These are phyloP conservation scores for Lactifluus rugatus DNA, from an alignment of 768 basidiomycete genomes.

Conservation along the genomic window DNA sequence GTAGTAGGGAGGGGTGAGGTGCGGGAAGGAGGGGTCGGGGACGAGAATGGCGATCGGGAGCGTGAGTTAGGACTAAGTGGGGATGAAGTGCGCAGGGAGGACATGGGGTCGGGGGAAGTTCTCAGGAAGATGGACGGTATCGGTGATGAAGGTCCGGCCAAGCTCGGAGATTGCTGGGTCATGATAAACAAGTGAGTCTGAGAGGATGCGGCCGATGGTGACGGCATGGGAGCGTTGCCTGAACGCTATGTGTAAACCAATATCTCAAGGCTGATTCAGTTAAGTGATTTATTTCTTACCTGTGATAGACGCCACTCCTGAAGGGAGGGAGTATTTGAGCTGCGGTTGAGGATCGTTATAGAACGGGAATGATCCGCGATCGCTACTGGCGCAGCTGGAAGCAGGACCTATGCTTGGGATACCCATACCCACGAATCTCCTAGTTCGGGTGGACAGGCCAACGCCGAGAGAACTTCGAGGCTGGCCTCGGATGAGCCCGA, in stretches of 20 bases:
- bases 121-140: neutral
- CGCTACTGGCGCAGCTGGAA: neutral
- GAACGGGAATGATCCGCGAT: conserved; percentile 13
- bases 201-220: neutral
- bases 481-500: conserved; percentile 75
- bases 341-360: conserved; percentile 8
- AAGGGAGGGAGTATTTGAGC: conserved; percentile 14
- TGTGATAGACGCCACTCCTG: conserved; percentile 14
- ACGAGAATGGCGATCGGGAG: conserved; percentile 1
- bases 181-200: too few relatives aligned
- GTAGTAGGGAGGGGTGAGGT: too few relatives aligned
- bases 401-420: neutral
- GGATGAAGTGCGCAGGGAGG: conserved; percentile 1
- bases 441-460: conserved; percentile 25
- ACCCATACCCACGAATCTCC: neutral
- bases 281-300: conserved; percentile 12
- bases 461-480: conserved; percentile 48
- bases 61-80: conserved; percentile 8
- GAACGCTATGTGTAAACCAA: neutral
- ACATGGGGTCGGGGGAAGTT: neutral
- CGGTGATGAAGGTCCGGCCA: neutral
- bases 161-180: neutral
- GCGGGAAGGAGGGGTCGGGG: neutral
- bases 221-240: conserved; percentile 8
- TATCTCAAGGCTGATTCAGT: neutral